These are phyloP conservation scores for Scleroderma bovista DNA, from an alignment of 768 basidiomycete species.

Conservation along the genomic window DNA sequence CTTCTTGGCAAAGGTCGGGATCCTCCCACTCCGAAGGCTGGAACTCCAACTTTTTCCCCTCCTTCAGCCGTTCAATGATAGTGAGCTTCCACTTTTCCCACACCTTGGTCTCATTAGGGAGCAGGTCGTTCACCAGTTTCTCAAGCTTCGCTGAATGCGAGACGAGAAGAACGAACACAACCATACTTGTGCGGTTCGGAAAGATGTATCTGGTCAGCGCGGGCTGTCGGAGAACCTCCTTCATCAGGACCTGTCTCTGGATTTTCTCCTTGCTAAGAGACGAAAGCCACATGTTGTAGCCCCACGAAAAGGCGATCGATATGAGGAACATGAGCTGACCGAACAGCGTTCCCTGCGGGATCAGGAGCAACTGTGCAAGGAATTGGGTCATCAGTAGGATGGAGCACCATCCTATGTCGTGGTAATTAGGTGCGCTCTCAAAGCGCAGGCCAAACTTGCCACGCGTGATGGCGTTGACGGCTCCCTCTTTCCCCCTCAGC, in stretches of 20 bases:
- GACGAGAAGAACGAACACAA: slow-evolving; percentile 19
- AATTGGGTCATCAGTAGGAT: slow-evolving; percentile 29
- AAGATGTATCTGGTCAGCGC: slow-evolving; percentile 15
- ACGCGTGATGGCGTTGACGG: slow-evolving; percentile 27
- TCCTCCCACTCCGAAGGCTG: background rate
- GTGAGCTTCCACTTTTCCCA: background rate
- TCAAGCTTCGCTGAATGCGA: background rate
- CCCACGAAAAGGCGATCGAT: slow-evolving; percentile 30
- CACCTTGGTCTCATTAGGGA: background rate
- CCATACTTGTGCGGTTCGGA: slow-evolving; percentile 15
- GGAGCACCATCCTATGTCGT: slow-evolving; percentile 22
- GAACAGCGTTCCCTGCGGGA: slow-evolving; percentile 30
- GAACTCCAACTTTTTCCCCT: background rate
- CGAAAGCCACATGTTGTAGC: slow-evolving; percentile 32
- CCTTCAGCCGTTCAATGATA: background rate
- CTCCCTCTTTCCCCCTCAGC: slow-evolving; percentile 26
- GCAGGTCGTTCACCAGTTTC: background rate
- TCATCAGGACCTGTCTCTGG: slow-evolving; percentile 15
- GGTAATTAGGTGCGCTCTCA: slow-evolving; percentile 9
- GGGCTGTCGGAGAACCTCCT: slow-evolving; percentile 9
- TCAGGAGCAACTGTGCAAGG: slow-evolving; percentile 30
- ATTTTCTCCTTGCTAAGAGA: slow-evolving; percentile 33
- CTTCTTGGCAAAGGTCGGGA: background rate
- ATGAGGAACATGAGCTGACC: slow-evolving; percentile 32
- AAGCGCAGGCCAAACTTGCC: slow-evolving; percentile 23